Base-by-base conservation (phyloP, 495 filamentous ascomycete genomes). In the Beverwykella pulmonaria region DNA sequence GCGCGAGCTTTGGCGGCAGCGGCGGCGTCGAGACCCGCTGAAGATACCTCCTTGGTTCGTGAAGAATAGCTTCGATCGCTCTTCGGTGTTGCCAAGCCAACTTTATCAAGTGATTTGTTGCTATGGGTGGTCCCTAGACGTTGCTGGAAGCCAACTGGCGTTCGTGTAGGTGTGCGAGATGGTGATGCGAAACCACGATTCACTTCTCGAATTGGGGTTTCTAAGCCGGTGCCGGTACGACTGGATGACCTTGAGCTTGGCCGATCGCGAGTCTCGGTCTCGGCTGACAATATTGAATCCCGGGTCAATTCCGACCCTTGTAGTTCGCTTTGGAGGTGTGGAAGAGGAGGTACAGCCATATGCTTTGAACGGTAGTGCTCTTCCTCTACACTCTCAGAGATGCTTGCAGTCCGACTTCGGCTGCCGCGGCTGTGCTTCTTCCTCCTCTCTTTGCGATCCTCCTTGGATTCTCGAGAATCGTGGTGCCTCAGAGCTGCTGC, bases 291-390 rank as follows among this genome's bases (percentile, higher is more conserved):
- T 61, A 98, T 90, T 0, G 95, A 98, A 36, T 89, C 87, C 73
- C 94, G 83, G 2, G 94, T 98, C 53, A 97, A 74, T 26, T 96
- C 92, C 0, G 92, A 95, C 30, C 90, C 84, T 52, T 88, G 84
- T 27, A 95, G 84, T 47, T 91, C 90, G 75, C 92, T 95, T 74
- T 86, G 86, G 73, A 95, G 82, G 72, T 95, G 82, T 1, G 92
- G 93, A 88, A 97, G 90, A 0, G 88, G 90, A 14, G 92, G 86
- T n/a, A 72, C 77, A 70, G 56, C 77, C 77, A 88, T 77, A 78
- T 80, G 79, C 79, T 85, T 72, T 78, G 47, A 49, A 32, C 52
- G 48, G 27, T 59, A 25, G 9, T 50, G 61, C 8, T 67, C 47
- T 27, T 73, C 71, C n/a, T 76, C 75, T 1, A 67, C 53, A 25